phyloP scores from a whole-genome alignment of 306 rosid genomes.

The Dryas octopetala region DNA sequence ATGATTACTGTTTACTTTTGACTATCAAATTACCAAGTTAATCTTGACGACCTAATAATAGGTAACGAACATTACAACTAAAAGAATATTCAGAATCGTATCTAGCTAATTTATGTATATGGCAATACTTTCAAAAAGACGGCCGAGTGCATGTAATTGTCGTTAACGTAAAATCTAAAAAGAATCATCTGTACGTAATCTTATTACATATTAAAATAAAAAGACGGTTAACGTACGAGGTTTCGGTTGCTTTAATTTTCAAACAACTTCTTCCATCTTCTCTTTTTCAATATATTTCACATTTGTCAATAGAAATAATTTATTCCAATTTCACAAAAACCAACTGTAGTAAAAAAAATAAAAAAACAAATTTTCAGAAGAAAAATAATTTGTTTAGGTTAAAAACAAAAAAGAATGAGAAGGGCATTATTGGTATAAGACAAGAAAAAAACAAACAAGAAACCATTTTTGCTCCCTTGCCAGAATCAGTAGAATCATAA shows the following conservation, averaged over 20 bases:
- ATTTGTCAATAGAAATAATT: too few species aligned
- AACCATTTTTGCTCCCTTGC: not conserved
- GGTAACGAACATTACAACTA: not conserved
- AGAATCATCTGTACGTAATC: not conserved
- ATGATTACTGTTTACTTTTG: not conserved
- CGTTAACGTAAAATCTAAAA: not conserved
- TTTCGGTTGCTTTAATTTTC: not conserved
- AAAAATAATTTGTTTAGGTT: not conserved
- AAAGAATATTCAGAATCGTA: not conserved
- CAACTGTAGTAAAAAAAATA: too few species aligned
- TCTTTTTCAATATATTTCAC: not conserved
- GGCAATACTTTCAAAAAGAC: not conserved
- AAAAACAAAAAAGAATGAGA: not conserved
- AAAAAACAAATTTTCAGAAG: too few species aligned
- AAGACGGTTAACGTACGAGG: not conserved
- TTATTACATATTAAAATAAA: not conserved
- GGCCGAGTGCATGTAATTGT: not conserved
- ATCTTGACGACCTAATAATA: not conserved
- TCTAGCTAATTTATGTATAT: not conserved
- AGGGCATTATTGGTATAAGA: conserved; percentile 1
- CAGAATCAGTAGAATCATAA: conserved; percentile 4
- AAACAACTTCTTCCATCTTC: not conserved
- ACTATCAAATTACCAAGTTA: not conserved
- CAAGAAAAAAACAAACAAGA: not conserved
- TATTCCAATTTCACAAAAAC: too few species aligned